These are phyloP conservation scores for Orbilia brochopaga DNA, from an alignment of 2,329 filamentous ascomycete species.

Conservation along the genomic window DNA sequence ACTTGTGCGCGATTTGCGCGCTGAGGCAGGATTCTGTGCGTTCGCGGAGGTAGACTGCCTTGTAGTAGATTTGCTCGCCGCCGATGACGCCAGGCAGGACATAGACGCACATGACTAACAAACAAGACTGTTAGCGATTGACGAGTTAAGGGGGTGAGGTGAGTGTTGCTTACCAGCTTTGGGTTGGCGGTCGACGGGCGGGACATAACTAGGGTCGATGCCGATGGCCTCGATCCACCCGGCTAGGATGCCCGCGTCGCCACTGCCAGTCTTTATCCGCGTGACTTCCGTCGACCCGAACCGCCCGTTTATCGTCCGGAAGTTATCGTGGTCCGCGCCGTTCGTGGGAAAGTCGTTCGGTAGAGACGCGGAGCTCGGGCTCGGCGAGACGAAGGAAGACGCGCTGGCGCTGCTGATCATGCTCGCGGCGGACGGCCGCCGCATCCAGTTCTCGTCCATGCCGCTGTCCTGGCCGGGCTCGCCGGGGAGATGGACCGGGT, in stretches of 20 bases:
- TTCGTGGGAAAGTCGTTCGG: constrained; percentile 55
- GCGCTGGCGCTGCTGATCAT: constrained; percentile 65
- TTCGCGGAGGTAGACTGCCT: constrained; percentile 82
- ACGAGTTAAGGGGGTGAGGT: background rate
- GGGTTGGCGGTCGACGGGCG: constrained; percentile 72
- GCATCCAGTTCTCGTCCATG: constrained; percentile 61
- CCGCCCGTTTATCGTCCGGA: constrained; percentile 46
- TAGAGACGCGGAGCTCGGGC: constrained; percentile 70
- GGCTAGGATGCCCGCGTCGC: constrained; percentile 70
- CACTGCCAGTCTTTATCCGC: constrained; percentile 62
- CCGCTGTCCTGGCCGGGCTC: constrained; percentile 67
- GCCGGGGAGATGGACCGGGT: constrained; percentile 75
- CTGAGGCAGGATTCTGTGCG: constrained; percentile 78
- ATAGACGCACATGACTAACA: constrained; percentile 83
- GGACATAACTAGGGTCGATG: constrained; percentile 83
- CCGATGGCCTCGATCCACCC: constrained; percentile 91
- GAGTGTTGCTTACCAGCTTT: constrained; percentile 66
- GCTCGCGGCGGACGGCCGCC: constrained; percentile 54
- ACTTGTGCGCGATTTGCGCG: constrained; percentile 75
- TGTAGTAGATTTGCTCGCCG: constrained; percentile 65
- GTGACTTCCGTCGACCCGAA: constrained; percentile 61
- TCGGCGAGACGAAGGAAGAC: constrained; percentile 70
- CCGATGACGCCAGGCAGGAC: constrained; percentile 60
- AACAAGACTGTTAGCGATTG: constrained; percentile 7
- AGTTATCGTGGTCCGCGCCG: constrained; percentile 51